These are phyloP conservation scores for Trebouxia sp. DNA, from an alignment of 139 green algal species.

Conservation along the genomic window DNA sequence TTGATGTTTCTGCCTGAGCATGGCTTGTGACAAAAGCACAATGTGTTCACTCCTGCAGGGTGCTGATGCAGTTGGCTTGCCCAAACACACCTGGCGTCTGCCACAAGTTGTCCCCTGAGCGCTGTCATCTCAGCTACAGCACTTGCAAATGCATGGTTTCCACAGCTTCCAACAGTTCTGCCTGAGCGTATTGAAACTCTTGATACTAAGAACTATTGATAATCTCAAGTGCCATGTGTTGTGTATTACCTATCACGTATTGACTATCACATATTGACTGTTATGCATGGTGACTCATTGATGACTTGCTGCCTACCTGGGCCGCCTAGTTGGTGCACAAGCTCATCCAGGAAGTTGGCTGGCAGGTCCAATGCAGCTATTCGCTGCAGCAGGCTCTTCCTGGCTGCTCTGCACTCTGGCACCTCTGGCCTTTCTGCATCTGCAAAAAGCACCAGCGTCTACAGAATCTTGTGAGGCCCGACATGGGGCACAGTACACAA, in stretches of 20 bases:
- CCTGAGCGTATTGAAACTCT: not conserved
- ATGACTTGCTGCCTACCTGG: constrained; percentile 26
- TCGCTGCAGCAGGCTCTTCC: constrained; percentile 50
- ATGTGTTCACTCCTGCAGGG: not conserved
- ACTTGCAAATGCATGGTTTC: not conserved
- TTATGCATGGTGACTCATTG: too few relatives aligned
- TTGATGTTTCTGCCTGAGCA: not conserved
- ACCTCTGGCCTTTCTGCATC: constrained; percentile 15
- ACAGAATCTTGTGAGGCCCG: not conserved
- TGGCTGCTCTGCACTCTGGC: constrained; percentile 33
- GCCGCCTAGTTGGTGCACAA: constrained; percentile 82
- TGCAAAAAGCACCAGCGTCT: not conserved
- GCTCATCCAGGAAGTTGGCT: constrained; percentile 87
- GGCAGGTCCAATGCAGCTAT: constrained; percentile 64
- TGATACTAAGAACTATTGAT: not conserved
- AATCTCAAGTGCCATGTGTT: not conserved
- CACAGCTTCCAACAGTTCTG: not conserved
- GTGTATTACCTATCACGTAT: too few relatives aligned
- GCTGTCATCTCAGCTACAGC: not conserved
- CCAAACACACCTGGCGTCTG: too few relatives aligned
- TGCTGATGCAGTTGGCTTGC: too few relatives aligned
- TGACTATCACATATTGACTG: too few relatives aligned
- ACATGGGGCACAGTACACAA: too few relatives aligned
- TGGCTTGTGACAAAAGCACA: not conserved
- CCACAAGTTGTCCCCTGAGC: too few relatives aligned